Percentiles rank a stretch among this genome's conserved stretches.
phyloP scores from a whole-genome alignment of 441 rosid genomes.

The Adansonia gregorii region DNA sequence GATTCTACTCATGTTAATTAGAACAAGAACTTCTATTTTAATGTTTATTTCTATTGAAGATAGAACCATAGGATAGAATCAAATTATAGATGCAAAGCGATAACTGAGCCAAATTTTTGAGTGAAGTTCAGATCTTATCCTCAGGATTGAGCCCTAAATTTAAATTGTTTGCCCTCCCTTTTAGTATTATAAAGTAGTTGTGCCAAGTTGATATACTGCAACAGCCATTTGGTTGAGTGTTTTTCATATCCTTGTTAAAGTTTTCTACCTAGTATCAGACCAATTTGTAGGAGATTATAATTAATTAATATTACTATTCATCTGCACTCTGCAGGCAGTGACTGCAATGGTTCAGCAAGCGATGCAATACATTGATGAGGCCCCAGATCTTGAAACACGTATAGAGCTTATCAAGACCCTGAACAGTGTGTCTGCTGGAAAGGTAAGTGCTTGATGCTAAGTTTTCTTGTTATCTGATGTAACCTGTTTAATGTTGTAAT shows the following conservation, averaged over 20 bases:
- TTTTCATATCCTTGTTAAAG: not conserved
- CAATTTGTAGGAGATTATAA: not conserved
- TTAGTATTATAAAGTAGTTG: not conserved
- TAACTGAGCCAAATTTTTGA: not conserved
- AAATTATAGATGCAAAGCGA: not conserved
- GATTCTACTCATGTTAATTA: not conserved
- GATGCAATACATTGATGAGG: constrained; percentile 90
- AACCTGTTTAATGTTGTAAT: constrained; percentile 2
- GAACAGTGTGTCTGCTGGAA: constrained; percentile 92
- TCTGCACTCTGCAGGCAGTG: constrained; percentile 65
- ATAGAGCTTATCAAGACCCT: constrained; percentile 87
- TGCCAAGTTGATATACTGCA: constrained; percentile 17
- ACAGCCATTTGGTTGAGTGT: not conserved
- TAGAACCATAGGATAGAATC: not conserved
- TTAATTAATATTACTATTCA: not conserved
- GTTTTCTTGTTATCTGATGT: constrained; percentile 14
- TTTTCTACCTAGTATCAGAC: not conserved
- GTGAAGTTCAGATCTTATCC: not conserved
- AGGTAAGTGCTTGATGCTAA: constrained; percentile 48
- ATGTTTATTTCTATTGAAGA: not conserved
- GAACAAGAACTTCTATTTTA: not conserved
- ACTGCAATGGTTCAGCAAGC: constrained; percentile 99
- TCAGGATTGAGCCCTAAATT: not conserved
- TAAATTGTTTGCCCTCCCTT: not conserved
- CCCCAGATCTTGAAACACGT: constrained; percentile 87